phyloP scores from a whole-genome alignment of 257 asterid genomes.

The Thymus quinquecostatus region DNA sequence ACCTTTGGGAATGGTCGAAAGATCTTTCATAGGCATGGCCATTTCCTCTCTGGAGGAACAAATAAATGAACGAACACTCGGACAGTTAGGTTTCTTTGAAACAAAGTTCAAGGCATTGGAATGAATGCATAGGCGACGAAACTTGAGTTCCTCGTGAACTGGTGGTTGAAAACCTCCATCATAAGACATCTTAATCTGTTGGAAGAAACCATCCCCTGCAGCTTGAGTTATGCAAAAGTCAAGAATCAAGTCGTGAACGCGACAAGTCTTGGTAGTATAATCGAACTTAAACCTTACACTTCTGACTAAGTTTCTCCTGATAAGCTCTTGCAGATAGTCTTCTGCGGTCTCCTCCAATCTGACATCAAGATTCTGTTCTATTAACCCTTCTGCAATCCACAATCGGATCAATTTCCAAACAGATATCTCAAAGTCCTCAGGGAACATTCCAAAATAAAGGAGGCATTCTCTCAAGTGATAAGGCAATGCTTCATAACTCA shows the following conservation, averaged over 20 bases:
- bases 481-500: constrained; percentile 36
- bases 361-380: background rate
- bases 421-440: constrained; percentile 22
- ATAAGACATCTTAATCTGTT: background rate
- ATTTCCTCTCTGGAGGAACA: constrained; percentile 24
- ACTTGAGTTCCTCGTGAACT: background rate
- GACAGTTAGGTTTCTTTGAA: background rate
- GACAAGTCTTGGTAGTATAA: constrained; percentile 34
- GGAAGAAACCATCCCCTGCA: constrained; percentile 16
- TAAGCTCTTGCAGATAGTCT: constrained; percentile 29
- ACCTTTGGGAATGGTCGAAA: constrained; percentile 36
- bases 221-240: constrained; percentile 42
- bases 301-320: constrained; percentile 37
- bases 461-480: constrained; percentile 48
- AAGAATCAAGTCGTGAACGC: constrained; percentile 37
- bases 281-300: constrained; percentile 15
- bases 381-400: constrained; percentile 53
- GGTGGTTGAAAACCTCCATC: constrained; percentile 1
- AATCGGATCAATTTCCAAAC: constrained; percentile 32
- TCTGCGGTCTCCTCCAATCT: constrained; percentile 39
- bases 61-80: constrained; percentile 33
- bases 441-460: constrained; percentile 37
- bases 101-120: background rate
- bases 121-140: constrained; percentile 41
- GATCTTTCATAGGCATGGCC: constrained; percentile 15